These are phyloP conservation scores for Huiozyma sinensis DNA, from an alignment of 805 yeast genomes.

Conservation along the genomic window DNA sequence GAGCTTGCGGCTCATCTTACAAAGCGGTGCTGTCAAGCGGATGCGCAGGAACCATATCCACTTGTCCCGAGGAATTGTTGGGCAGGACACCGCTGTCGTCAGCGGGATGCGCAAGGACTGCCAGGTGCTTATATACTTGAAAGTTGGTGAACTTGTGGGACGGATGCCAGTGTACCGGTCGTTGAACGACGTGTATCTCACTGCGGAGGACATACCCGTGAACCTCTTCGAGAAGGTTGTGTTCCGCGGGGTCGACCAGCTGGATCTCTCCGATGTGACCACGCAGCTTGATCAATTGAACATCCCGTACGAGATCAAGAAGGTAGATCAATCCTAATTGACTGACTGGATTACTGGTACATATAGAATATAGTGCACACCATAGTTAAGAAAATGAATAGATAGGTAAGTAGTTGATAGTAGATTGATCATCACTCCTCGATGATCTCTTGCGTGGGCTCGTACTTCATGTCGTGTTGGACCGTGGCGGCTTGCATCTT, in stretches of 20 bases:
- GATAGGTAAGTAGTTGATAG: background rate
- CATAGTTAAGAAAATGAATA: background rate
- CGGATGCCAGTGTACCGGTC: conserved; percentile 41
- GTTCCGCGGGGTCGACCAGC: conserved; percentile 1
- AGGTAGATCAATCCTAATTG: too few relatives aligned
- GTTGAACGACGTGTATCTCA: conserved; percentile 63
- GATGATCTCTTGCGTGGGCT: conserved; percentile 19
- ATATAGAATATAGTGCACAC: background rate
- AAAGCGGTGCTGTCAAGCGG: conserved; percentile 44
- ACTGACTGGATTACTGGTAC: too few relatives aligned
- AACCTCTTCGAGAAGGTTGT: conserved; percentile 17
- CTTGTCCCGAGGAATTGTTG: conserved; percentile 53
- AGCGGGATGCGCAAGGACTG: conserved; percentile 63
- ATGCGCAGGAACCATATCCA: conserved; percentile 85
- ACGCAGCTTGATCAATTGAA: too few relatives aligned
- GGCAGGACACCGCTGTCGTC: conserved; percentile 35
- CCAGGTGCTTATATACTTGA: conserved; percentile 51
- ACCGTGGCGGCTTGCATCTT: conserved; percentile 16
- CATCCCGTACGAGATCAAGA: too few relatives aligned
- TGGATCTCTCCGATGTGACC: too few relatives aligned
- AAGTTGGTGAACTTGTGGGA: conserved; percentile 30
- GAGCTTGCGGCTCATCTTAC: conserved; percentile 39
- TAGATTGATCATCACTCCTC: conserved; percentile 8
- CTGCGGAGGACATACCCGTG: conserved; percentile 41
- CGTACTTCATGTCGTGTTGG: conserved; percentile 8